Evolutionary conservation across 768 basidiomycete species (phyloP).

Genomic region (Boletus rufocinnamomeus): DNA sequence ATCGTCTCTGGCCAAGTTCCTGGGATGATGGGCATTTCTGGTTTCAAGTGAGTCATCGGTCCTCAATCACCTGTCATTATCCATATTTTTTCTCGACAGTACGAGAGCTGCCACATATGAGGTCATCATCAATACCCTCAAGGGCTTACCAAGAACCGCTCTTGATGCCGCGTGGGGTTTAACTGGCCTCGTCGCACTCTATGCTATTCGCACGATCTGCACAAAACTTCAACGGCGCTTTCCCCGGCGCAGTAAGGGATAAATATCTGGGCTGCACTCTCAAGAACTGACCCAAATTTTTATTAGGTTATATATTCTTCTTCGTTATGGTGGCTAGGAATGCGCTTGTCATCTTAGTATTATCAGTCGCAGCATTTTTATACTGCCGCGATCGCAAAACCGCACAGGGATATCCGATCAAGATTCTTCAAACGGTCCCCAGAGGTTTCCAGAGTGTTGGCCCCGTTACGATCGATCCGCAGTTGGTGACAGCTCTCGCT

Average conservation of each 20-base stretch:
- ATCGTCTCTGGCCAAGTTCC: conserved; percentile 90
- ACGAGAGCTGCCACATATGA: conserved; percentile 82
- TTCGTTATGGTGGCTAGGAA: conserved; percentile 77
- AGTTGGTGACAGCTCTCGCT: conserved; percentile 67
- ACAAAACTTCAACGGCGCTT: conserved; percentile 52
- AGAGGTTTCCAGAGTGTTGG: conserved; percentile 72
- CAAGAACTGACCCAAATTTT: conserved; percentile 1
- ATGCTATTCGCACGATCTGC: conserved; percentile 63
- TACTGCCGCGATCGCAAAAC: conserved; percentile 67
- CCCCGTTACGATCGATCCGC: conserved; percentile 44
- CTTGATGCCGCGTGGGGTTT: conserved; percentile 93
- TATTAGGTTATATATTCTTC: conserved; percentile 67
- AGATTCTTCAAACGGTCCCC: conserved; percentile 81
- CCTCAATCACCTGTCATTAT: background rate
- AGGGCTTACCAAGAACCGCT: conserved; percentile 67
- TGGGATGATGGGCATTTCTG: conserved; percentile 82
- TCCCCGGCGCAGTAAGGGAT: conserved; percentile 57
- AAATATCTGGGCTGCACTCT: background rate
- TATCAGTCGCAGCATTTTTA: conserved; percentile 87
- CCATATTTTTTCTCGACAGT: conserved; percentile 40
- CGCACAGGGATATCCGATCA: conserved; percentile 74
- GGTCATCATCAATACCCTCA: conserved; percentile 93
- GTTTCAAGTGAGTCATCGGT: conserved; percentile 66
- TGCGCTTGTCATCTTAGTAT: conserved; percentile 84
- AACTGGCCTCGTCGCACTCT: conserved; percentile 68